Evolutionary conservation across 2,329 filamentous ascomycete species (phyloP).

Genomic region (Pseudomassariella vexata): DNA sequence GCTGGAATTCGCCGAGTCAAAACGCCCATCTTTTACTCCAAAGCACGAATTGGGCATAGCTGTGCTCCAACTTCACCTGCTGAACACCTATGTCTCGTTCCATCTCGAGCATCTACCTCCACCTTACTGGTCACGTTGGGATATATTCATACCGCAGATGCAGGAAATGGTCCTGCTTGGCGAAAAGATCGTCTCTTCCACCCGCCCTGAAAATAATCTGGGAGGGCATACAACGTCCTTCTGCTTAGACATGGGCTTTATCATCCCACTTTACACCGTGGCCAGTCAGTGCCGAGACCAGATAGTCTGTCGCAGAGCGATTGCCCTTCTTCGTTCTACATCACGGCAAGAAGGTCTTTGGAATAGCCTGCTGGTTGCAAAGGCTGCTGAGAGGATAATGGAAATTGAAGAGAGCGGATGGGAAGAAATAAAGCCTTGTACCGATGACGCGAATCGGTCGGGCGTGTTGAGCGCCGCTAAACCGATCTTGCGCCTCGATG

Average conservation of each 20-base stretch:
- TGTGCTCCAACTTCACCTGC: conserved; percentile 5
- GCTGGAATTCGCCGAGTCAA: not conserved
- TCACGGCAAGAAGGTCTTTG: conserved; percentile 6
- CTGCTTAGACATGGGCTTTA: conserved; percentile 6
- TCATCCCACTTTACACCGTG: conserved; percentile 7
- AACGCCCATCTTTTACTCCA: not conserved
- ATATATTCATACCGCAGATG: conserved; percentile 2
- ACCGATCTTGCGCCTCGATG: not conserved
- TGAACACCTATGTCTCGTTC: conserved; percentile 3
- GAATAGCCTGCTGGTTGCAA: conserved; percentile 4
- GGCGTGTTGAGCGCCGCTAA: not conserved
- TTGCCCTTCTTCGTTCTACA: conserved; percentile 4
- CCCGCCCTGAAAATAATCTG: not conserved
- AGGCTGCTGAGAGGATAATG: conserved; percentile 6
- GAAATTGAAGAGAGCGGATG: conserved; percentile 2
- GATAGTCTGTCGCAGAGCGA: conserved; percentile 1
- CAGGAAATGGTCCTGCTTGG: conserved; percentile 1
- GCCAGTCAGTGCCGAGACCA: conserved; percentile 4
- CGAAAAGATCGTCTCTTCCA: conserved; percentile 3
- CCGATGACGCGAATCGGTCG: not conserved
- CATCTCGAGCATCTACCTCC: conserved; percentile 3
- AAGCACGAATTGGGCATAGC: conserved; percentile 1
- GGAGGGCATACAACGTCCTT: conserved; percentile 1
- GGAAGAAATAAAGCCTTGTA: not conserved
- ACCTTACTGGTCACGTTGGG: not conserved